Evolutionary conservation across 257 asterid species (phyloP), one percentile per base, ranked within the genome.

Genomic region (Rubia yunnanensis): DNA sequence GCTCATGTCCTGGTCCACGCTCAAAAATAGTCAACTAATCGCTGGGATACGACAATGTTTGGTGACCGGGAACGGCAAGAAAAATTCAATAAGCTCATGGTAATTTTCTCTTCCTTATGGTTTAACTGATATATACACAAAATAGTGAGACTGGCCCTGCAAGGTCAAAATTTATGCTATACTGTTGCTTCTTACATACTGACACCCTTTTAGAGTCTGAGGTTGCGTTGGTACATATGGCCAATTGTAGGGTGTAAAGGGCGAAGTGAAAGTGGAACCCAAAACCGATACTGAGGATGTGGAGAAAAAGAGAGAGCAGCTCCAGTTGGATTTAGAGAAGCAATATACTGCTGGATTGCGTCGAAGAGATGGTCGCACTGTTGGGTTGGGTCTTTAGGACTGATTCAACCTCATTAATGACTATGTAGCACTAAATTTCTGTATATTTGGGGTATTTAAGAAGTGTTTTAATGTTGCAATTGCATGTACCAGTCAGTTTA

Each of bases 221-320:
- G 94, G 90, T 82, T 94, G 96, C 89, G 32, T 83, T 88, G 98
- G 96, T 87, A 56, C 85, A 77, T 84, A 80, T 86, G 87, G 95
- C 96, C 91, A 82, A 83, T 84, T 94, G 96, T 86, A 94, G 99
- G 99, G 99, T 63, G 96, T 90, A 87, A 94, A 90, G 80, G 92
- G 92, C 75, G 88, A 90, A 0, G 49, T 80, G 22, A 82, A 74
- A 34, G 85, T 70, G 76, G 97, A 86, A 70, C 71, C 31, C 71
- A 83, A 85, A 77, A 63, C 81, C 48, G 92, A 86, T 79, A 73
- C 79, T 70, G 87, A 79, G 58, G 85, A 82, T 38, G 80, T 74
- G 63, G 96, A 94, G 84, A 90, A 84, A 81, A 89, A 90, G 71
- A 83, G 76, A 73, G 98, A 72, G 76, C 76, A 90, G 76, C 95